Evolutionary conservation across 2,329 filamentous ascomycete species (phyloP).

Genomic region (Sarocladiaceae sp.): DNA sequence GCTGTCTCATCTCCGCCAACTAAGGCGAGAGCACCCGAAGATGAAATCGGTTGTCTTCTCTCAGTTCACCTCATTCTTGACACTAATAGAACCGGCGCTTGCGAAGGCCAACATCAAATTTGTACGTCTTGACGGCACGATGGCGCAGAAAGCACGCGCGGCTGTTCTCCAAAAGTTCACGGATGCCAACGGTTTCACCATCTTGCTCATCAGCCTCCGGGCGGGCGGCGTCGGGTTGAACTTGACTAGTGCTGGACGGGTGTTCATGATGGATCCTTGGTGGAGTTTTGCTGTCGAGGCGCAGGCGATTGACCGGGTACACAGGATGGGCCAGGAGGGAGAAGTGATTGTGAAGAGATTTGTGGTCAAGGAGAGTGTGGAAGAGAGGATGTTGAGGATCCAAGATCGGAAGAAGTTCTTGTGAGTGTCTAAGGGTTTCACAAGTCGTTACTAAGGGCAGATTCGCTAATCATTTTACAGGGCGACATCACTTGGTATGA

Average conservation of each 20-base stretch:
- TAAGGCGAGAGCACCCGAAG: conserved; percentile 60
- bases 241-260: conserved; percentile 79
- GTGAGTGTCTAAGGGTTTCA: conserved; percentile 46
- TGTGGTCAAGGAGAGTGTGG: conserved; percentile 85
- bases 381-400: conserved; percentile 89
- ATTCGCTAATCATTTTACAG: conserved; percentile 44
- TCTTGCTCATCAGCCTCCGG: conserved; percentile 79
- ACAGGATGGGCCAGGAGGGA: conserved; percentile 89
- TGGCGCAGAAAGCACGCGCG: conserved; percentile 80
- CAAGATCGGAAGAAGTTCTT: conserved; percentile 97
- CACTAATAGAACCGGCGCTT: conserved; percentile 82
- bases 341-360: conserved; percentile 86
- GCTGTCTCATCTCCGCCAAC: conserved; percentile 65
- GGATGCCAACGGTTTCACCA: conserved; percentile 53
- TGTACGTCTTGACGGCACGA: conserved; percentile 86
- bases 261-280: conserved; percentile 99
- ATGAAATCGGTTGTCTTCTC: conserved; percentile 93
- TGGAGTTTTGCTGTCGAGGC: conserved; percentile 97
- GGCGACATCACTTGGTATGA: conserved; percentile 92
- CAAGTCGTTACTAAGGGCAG: not conserved
- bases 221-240: conserved; percentile 95
- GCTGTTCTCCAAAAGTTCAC: conserved; percentile 73
- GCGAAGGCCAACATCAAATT: conserved; percentile 66
- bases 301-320: conserved; percentile 95
- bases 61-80: conserved; percentile 95